Base-by-base conservation (phyloP, 2,329 filamentous ascomycete genomes). In the Didymella pinodella region DNA sequence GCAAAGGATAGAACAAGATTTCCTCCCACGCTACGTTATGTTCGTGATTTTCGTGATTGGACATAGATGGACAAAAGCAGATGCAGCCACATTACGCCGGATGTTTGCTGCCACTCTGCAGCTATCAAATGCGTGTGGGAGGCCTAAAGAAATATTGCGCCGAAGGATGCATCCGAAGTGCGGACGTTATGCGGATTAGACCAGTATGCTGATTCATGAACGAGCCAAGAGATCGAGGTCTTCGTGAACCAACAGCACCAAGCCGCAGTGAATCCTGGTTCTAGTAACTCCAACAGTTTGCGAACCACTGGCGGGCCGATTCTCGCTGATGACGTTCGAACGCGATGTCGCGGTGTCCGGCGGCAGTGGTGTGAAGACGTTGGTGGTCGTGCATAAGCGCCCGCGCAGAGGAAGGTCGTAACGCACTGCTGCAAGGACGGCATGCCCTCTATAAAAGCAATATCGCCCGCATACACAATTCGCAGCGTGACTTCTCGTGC, bases 21-120 rank as follows among this genome's bases (percentile, higher is more conserved):
- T 52, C 65, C 59, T 61, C 67, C 65, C 65, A 67, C 64, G 65
- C 65, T 69, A 58, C 65, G 60, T 67, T 60, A 65, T 57, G 48
- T 58, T 68, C 65, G 47, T 68, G 54, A 68, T 64, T 64, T 50
- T 56, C 34, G 45, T 58, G 26, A 36, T 41, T 49, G 40, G 16
- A 49, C 40, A 36, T 18, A 20, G 46, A 48, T 34, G 46, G 41
- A 25, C 45, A 40, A 58, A 55, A 50, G 40, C 51, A 58, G 36
- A 54, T 43, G 48, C 54, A 44, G 55, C 53, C 38, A 48, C 54
- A 50, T 58, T 57, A 47, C 45, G 55, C 56, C 51, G 43, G 40
- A 16, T 34, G 29, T 18, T 8, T 54, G 20, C 26, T 22, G 32
- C 25, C 26, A 34, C n/a, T 7, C 31, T 45, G 40, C 36, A 46